phyloP scores from a whole-genome alignment of 2,329 filamentous ascomycete genomes.

The Trichoderma harzianum region DNA sequence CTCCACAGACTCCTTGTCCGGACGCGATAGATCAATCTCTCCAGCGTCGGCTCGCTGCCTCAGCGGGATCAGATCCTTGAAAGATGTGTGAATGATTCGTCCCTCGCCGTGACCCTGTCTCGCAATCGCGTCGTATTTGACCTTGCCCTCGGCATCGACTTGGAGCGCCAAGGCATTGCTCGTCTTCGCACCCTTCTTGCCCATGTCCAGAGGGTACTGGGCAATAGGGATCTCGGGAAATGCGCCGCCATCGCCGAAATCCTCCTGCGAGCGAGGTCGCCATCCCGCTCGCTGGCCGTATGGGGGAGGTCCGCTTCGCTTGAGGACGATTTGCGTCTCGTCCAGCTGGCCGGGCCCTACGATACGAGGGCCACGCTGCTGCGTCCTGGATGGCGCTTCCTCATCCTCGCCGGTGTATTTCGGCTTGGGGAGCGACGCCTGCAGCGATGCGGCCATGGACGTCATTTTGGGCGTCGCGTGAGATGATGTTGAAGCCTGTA shows the following conservation, averaged over 20 bases:
- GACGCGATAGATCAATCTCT: conserved; percentile 81
- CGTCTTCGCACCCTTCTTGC: conserved; percentile 66
- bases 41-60: conserved; percentile 90
- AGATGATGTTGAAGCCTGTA: conserved; percentile 20
- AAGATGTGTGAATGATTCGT: conserved; percentile 87
- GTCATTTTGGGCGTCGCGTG: conserved; percentile 48
- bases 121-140: conserved; percentile 95
- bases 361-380: conserved; percentile 77
- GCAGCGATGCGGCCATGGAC: conserved; percentile 67
- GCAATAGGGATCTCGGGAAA: conserved; percentile 93
- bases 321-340: conserved; percentile 79
- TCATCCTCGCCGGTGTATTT: conserved; percentile 90
- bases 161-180: conserved; percentile 91
- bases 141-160: conserved; percentile 85
- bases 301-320: conserved; percentile 77
- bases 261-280: conserved; percentile 83
- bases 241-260: conserved; percentile 93
- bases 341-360: conserved; percentile 76
- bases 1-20: conserved; percentile 78
- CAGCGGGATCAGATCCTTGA: conserved; percentile 94
- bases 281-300: conserved; percentile 87
- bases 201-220: conserved; percentile 96
- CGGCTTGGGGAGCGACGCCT: conserved; percentile 79
- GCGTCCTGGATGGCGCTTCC: conserved; percentile 66
- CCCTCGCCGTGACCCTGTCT: conserved; percentile 80